Evolutionary conservation across 2,329 filamentous ascomycete genomes (phyloP).

Genomic region (Hirsutella thompsonii): DNA sequence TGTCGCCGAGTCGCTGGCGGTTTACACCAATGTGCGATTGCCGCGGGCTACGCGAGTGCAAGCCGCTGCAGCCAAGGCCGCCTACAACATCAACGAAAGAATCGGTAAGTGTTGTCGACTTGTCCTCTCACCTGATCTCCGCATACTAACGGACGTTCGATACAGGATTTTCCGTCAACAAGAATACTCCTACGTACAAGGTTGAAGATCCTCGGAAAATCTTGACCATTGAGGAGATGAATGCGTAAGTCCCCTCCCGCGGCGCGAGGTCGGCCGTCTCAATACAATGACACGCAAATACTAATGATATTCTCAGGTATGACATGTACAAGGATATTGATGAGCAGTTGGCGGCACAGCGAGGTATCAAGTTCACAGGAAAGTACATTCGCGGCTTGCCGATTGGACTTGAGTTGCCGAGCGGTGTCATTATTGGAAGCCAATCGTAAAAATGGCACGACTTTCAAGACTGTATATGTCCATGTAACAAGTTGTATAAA

Average conservation of each 20-base stretch:
- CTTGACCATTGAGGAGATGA: conserved; percentile 59
- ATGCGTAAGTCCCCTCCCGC: conserved; percentile 30
- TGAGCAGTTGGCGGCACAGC: conserved; percentile 26
- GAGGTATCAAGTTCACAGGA: conserved; percentile 19
- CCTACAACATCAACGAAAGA: conserved; percentile 49
- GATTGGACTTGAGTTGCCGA: conserved; percentile 33
- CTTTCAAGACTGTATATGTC: background rate
- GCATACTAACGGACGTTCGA: background rate
- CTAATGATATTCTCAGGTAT: conserved; percentile 23
- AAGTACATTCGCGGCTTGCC: conserved; percentile 31
- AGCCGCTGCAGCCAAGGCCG: conserved; percentile 41
- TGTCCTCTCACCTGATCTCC: background rate
- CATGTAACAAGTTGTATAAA: background rate
- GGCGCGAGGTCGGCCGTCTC: no score
- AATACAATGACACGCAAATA: background rate
- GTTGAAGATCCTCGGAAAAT: conserved; percentile 48
- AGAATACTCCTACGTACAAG: conserved; percentile 40
- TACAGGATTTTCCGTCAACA: conserved; percentile 49
- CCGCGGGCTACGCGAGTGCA: conserved; percentile 44
- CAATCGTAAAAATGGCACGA: background rate
- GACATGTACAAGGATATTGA: conserved; percentile 46
- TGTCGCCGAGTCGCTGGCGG: conserved; percentile 29
- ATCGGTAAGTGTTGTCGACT: conserved; percentile 29
- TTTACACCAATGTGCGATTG: conserved; percentile 40
- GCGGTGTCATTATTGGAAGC: conserved; percentile 25